Base-by-base conservation (phyloP, 169 alveolate species). In the Cryptosporidium meleagridis region DNA sequence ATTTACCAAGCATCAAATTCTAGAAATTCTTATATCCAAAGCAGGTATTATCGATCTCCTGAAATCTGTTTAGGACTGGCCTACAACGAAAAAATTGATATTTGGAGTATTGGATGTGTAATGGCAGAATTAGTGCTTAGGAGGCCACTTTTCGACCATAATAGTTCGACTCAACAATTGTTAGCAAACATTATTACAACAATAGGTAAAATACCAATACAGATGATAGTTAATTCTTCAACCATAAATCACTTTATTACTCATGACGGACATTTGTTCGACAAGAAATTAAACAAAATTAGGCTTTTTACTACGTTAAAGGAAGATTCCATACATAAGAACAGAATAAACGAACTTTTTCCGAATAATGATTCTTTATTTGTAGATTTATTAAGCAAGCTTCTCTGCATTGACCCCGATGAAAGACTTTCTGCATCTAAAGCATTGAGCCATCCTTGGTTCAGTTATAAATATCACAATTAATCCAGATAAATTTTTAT, bases 361-460 rank as follows among this genome's bases (percentile, higher is more conserved):
- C 37, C 29, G 41, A 35, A 29, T 39, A 35, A 45, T 16, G 80
- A 80, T 37, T 31, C 73, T 29, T 62, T 80, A 39, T 72, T 72
- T 29, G 35, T 69, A 48, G 85, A 58, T 41, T 51, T 70, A 65
- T 23, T 85, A 31, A 44, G 5, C 18, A 14, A 12, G 12, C 87
- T 95, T 71, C 89, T 94, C 6, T 93, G 85, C 39, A 95, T 95
- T 84, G 95, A 96, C 69, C 96, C 97, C 7, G 97, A 95, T 26
- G 96, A 95, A 70, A 93, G 99, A 84, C 84, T 94, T n/a, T 91
- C 97, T 12, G 97, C 99, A 3, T 91, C 94, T 61, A 95, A 95
- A 85, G 98, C 97, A 26, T 85, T 96, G 31, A 93, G 94, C 72
- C 95, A 93, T 52, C 93, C 92, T 9, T 92, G 91, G 75, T 92